Percentiles rank a stretch among this genome's conserved stretches.
phyloP scores from a whole-genome alignment of 2,329 filamentous ascomycete genomes.

The Ascochyta rabiei region DNA sequence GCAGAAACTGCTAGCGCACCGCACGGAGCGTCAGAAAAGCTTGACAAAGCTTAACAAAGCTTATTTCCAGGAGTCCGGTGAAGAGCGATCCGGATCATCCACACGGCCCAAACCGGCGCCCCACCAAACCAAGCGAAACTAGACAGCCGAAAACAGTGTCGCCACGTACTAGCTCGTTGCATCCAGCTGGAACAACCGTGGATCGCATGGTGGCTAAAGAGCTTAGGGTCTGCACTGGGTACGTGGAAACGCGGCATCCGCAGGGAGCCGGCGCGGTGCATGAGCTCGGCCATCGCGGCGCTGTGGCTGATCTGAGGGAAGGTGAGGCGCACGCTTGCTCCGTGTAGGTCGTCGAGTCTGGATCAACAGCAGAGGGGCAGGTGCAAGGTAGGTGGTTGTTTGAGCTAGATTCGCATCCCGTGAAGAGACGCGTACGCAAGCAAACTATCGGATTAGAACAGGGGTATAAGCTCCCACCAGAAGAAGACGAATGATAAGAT shows the following conservation, averaged over 20 bases:
- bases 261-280: too few relatives aligned
- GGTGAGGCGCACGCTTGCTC: too few relatives aligned
- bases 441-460: not conserved
- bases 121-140: too few relatives aligned
- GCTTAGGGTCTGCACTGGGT: too few relatives aligned
- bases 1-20: not conserved
- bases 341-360: too few relatives aligned
- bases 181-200: not conserved
- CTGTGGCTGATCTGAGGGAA: too few relatives aligned
- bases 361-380: too few relatives aligned
- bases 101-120: not conserved
- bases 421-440: not conserved
- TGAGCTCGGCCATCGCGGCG: too few relatives aligned
- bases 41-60: constrained; percentile 10
- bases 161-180: not conserved
- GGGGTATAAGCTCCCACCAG: constrained; percentile 15
- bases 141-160: not conserved
- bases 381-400: too few relatives aligned
- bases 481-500: not conserved
- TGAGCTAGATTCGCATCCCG: not conserved
- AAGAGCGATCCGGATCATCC: not conserved
- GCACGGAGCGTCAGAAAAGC: not conserved
- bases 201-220: not conserved
- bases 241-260: too few relatives aligned
- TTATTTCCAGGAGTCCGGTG: not conserved